Evolutionary conservation across 2,329 filamentous ascomycete genomes (phyloP).

Genomic region (Ascochyta pisi): DNA sequence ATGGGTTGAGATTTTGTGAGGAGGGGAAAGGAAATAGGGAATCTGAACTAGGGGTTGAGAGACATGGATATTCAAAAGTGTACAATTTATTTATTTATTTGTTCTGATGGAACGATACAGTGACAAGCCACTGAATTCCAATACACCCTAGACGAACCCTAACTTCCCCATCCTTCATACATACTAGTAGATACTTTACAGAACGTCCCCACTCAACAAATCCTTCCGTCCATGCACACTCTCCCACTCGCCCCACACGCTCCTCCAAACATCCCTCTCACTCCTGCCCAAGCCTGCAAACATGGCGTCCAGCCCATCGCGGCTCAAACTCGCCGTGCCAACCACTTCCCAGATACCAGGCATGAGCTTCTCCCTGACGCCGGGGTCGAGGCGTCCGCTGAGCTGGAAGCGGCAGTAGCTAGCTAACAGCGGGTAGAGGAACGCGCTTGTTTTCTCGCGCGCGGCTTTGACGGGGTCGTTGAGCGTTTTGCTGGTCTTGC

Average conservation of each 20-base stretch:
- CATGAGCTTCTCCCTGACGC: conserved; percentile 64
- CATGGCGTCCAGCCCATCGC: conserved; percentile 45
- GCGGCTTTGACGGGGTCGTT: conserved; percentile 67
- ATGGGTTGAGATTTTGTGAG: no score
- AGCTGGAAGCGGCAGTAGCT: conserved; percentile 63
- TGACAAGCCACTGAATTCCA: no score
- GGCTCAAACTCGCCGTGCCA: conserved; percentile 39
- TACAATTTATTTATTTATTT: no score
- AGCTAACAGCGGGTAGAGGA: conserved; percentile 64
- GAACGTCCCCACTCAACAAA: conserved; percentile 6
- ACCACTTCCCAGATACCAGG: conserved; percentile 58
- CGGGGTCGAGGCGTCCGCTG: conserved; percentile 55
- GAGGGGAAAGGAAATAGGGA: no score
- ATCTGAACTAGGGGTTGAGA: no score
- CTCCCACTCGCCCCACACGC: conserved; percentile 48
- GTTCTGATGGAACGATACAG: no score
- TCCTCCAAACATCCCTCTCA: conserved; percentile 47
- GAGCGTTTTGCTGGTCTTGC: conserved; percentile 50
- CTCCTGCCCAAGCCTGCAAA: conserved; percentile 45
- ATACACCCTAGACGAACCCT: no score
- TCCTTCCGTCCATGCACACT: conserved; percentile 33
- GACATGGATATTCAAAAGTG: no score
- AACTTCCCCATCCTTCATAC: no score
- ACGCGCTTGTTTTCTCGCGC: conserved; percentile 63
- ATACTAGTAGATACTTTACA: neutral